phyloP scores from a whole-genome alignment of 1,284 basidiomycete genomes.

The Blastosporella zonata region DNA sequence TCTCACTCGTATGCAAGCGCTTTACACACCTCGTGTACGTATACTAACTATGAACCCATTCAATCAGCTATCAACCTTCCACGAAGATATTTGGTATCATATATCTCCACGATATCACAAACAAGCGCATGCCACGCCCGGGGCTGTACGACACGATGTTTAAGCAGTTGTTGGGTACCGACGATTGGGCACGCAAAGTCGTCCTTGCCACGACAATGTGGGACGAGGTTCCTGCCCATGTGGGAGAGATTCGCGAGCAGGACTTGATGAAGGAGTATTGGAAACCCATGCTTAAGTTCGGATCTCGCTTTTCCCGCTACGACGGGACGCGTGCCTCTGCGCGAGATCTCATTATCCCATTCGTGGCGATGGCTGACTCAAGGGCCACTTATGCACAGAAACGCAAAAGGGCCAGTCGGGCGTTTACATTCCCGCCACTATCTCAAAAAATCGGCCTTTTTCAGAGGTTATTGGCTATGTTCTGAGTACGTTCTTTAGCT shows the following conservation, averaged over 20 bases:
- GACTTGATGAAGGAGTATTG: conserved; percentile 17
- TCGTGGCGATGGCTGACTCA: not conserved
- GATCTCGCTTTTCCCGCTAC: not conserved
- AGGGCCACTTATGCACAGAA: not conserved
- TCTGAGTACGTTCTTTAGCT: not conserved
- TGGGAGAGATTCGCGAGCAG: conserved; percentile 15
- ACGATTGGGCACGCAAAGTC: conserved; percentile 16
- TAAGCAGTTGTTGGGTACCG: conserved; percentile 8
- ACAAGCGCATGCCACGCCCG: conserved; percentile 17
- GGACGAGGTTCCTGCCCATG: conserved; percentile 18
- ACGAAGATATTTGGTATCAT: conserved; percentile 22
- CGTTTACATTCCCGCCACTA: not conserved
- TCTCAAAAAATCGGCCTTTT: not conserved
- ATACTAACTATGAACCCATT: not conserved
- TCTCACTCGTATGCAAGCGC: conserved; percentile 12
- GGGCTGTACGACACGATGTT: conserved; percentile 18
- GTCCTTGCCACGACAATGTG: conserved; percentile 32
- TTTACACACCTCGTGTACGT: not conserved
- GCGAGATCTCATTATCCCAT: not conserved
- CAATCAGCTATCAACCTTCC: not conserved
- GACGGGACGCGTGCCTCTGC: not conserved
- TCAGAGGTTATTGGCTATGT: not conserved
- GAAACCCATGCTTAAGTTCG: not conserved
- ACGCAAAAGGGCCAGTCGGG: not conserved
- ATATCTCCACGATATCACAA: conserved; percentile 24